Conservation (phyloP, 176 grass and related monocot species). For the Avena sativa region DNA sequence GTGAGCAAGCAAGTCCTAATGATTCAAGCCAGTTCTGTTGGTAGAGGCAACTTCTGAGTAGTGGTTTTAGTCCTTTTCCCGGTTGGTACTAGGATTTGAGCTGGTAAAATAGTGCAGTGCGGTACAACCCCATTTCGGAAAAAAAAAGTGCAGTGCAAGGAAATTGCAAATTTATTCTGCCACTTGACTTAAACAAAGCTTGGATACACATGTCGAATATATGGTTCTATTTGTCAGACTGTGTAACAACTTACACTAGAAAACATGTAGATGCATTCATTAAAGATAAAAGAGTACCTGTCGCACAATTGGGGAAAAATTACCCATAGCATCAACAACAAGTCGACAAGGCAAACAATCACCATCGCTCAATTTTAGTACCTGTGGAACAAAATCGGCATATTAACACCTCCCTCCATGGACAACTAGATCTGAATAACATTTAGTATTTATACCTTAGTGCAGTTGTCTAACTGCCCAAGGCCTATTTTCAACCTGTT, state of each 20-base stretch:
- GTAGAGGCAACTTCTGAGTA: not conserved
- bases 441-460: not conserved
- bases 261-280: slow-evolving; percentile 12
- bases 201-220: not conserved
- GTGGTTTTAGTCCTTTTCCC: not conserved
- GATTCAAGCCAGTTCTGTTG: not conserved
- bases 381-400: slow-evolving; percentile 47
- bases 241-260: not conserved
- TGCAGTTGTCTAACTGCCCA: not conserved
- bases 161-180: slow-evolving; percentile 14
- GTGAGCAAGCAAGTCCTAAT: not conserved
- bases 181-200: slow-evolving; percentile 16
- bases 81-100: not conserved
- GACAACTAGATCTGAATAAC: not conserved
- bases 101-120: too few relatives aligned
- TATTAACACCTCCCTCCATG: slow-evolving; percentile 26
- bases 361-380: slow-evolving; percentile 69
- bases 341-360: slow-evolving; percentile 62
- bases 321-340: slow-evolving; percentile 91
- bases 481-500: not conserved
- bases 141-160: not conserved
- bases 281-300: slow-evolving; percentile 59
- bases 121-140: too few relatives aligned
- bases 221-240: not conserved
- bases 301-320: slow-evolving; percentile 92